phyloP scores from a whole-genome alignment of 179 eudicot genomes.

The Drosera spatulata region DNA sequence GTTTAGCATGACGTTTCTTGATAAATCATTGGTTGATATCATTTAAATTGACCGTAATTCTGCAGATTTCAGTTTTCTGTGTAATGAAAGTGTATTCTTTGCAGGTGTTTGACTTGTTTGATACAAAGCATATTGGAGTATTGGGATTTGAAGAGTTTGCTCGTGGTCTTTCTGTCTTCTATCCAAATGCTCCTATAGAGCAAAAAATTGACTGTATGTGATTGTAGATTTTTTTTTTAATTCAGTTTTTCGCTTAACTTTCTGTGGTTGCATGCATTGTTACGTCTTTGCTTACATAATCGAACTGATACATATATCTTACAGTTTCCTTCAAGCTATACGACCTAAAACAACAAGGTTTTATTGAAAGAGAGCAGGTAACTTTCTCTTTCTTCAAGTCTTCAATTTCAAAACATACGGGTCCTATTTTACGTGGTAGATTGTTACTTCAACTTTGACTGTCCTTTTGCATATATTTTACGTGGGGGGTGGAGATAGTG shows the following conservation, averaged over 20 bases:
- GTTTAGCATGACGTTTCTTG: no score
- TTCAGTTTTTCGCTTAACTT: neutral
- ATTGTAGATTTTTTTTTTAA: constrained; percentile 2
- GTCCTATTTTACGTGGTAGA: neutral
- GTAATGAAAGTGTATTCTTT: neutral
- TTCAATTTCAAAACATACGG: neutral
- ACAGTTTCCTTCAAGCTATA: constrained; percentile 94
- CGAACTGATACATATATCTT: neutral
- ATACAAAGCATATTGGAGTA: constrained; percentile 91
- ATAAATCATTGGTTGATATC: no score
- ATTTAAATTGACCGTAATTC: no score
- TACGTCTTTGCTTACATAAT: no score
- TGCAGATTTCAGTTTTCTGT: no score
- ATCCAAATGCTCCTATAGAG: constrained; percentile 91
- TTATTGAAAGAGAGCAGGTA: constrained; percentile 96
- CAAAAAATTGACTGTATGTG: constrained; percentile 91
- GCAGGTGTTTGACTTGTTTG: constrained; percentile 97
- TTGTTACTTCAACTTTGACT: neutral
- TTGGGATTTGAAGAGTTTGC: constrained; percentile 96
- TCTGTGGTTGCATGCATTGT: no score
- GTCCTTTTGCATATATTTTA: no score
- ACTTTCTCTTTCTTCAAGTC: neutral
- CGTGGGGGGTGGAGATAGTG: no score
- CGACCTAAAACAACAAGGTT: constrained; percentile 99
- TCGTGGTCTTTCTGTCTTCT: constrained; percentile 94